These are phyloP conservation scores for Hypoxylon sp. DNA, from an alignment of 2,329 filamentous ascomycete genomes.

Conservation along the genomic window DNA sequence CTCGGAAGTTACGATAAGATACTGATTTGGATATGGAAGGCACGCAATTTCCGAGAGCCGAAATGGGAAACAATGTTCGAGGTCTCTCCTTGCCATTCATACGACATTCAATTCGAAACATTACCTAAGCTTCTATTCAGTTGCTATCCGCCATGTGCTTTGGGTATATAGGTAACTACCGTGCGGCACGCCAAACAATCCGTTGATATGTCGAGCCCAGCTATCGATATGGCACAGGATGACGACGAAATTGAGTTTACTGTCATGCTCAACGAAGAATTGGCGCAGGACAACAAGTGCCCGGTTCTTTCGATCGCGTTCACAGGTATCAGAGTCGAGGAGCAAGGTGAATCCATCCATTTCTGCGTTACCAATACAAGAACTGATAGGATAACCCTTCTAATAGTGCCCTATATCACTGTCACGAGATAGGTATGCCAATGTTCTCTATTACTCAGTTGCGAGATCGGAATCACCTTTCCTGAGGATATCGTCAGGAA, in stretches of 20 bases:
- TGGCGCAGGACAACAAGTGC: conserved; percentile 1
- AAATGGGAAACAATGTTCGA: background rate
- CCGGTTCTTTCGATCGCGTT: background rate
- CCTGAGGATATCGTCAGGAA: background rate
- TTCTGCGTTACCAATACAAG: conserved; percentile 1
- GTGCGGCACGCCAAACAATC: background rate
- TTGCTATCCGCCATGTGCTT: background rate
- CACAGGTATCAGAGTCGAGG: background rate
- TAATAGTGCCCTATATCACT: conserved; percentile 11
- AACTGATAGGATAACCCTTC: background rate
- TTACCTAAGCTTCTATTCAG: background rate
- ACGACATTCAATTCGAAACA: background rate
- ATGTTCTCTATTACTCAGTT: background rate
- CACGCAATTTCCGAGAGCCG: background rate
- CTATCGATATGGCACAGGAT: background rate
- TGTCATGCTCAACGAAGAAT: background rate
- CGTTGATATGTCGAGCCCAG: conserved; percentile 2
- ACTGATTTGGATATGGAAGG: background rate
- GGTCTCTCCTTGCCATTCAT: background rate
- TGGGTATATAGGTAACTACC: background rate
- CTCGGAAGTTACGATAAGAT: background rate
- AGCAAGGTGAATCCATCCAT: conserved; percentile 3
- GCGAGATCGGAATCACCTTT: background rate
- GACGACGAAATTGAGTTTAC: background rate
- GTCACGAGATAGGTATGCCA: background rate